Conservation (phyloP, 2,329 filamentous ascomycete genomes). For the Cladobotryum mycophilum region DNA sequence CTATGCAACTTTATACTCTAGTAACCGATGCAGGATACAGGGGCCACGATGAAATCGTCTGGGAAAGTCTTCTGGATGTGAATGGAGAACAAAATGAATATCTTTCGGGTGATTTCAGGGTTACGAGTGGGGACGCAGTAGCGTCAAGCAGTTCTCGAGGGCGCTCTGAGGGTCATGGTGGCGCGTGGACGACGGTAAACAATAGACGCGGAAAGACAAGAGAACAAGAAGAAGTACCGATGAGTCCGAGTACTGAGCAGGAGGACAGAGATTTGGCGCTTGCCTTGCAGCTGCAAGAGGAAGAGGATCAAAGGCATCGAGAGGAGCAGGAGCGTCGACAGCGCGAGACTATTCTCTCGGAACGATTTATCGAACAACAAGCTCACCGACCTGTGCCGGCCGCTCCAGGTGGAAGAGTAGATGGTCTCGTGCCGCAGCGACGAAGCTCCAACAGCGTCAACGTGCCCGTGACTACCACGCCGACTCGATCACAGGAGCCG, state of each 20-base stretch:
- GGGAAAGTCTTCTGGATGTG: slow-evolving; percentile 88
- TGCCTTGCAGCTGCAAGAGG: slow-evolving; percentile 87
- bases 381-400: slow-evolving; percentile 31
- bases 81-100: slow-evolving; percentile 78
- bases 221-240: slow-evolving; percentile 19
- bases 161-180: slow-evolving; percentile 18
- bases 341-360: slow-evolving; percentile 62
- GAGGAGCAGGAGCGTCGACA: slow-evolving; percentile 56
- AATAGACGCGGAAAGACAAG: slow-evolving; percentile 23
- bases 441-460: slow-evolving; percentile 19
- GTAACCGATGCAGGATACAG: slow-evolving; percentile 93
- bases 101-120: slow-evolving; percentile 82
- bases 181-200: slow-evolving; percentile 52
- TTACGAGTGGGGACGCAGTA: slow-evolving; percentile 55
- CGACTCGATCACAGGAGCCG: background rate
- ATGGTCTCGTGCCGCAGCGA: slow-evolving; percentile 13
- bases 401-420: slow-evolving; percentile 14
- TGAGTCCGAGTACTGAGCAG: slow-evolving; percentile 50
- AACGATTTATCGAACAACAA: slow-evolving; percentile 64
- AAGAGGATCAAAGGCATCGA: slow-evolving; percentile 77
- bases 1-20: slow-evolving; percentile 68
- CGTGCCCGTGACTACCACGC: background rate
- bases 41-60: slow-evolving; percentile 83
- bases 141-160: slow-evolving; percentile 13
- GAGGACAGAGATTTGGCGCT: slow-evolving; percentile 84